Base-by-base conservation (phyloP, 805 yeast genomes). In the Ogataea nonfermentans region DNA sequence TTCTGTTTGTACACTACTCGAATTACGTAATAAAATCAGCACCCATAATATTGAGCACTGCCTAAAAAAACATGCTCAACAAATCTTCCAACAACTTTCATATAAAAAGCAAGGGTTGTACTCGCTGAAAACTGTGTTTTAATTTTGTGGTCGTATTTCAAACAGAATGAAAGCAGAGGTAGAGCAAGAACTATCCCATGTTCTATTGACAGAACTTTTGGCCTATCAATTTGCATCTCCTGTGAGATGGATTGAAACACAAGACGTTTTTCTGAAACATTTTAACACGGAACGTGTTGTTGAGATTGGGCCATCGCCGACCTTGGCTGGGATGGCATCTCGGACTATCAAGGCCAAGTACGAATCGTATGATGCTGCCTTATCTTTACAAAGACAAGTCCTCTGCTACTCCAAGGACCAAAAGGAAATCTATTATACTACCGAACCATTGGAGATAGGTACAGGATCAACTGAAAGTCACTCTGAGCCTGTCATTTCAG, bases 211-310 rank as follows among this genome's bases (percentile, higher is more conserved):
- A 19, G 99, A 93, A 76, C 80, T 93, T 55, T 76, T 93, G 70
- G 98, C 99, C 39, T 93, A 90, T 71, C 99, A 93, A 69, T 93
- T 93, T 61, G 99, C 99, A 35, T 90, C 97, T 47, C 99, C 99
- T 33, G 99, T 93, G 51, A 82, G 98, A 76, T 93, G 99, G 71
- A 93, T 95, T 65, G 99, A 95, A 66, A 93, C 99, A 47, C 99
- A 93, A 70, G 99, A 93, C 71, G 98, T 93, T 43, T 85, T 93
- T 63, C 78, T 93, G 63, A 85, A 86, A 65, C 93, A 89, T 56
- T 84, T 79, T 78, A 89, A 91, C 68, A 84, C 97, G 47, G 99
- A 95, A 71, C 79, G 99, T 61, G 91, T 93, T 47, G 96, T 93
- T 52, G 99, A 93, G 68, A 87, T 93, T 50, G 99, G 99, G 40